These are phyloP conservation scores for Fusarium chuoi DNA, from an alignment of 2,329 filamentous ascomycete genomes.

Conservation along the genomic window DNA sequence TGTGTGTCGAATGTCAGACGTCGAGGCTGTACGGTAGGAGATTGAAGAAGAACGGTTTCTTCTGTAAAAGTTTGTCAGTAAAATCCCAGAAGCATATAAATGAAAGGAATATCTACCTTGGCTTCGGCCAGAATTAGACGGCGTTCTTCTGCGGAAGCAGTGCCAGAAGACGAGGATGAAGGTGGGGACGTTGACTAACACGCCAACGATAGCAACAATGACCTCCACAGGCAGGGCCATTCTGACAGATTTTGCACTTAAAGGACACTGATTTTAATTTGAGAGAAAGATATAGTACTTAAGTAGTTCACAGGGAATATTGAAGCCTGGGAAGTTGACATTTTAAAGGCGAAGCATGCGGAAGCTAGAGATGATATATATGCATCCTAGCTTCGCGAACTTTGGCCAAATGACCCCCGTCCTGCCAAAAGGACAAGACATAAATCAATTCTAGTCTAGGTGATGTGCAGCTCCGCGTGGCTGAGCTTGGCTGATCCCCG, in stretches of 20 bases:
- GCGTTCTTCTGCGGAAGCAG: not conserved
- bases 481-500: too few species aligned
- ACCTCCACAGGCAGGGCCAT: not conserved
- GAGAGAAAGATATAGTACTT: not conserved
- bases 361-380: not conserved
- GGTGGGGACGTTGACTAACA: conserved; percentile 11
- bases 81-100: too few species aligned
- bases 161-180: conserved; percentile 12
- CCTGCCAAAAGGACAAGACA: too few species aligned
- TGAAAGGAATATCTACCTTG: too few species aligned
- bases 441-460: too few species aligned
- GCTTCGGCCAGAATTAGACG: rapidly evolving
- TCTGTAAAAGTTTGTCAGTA: too few species aligned
- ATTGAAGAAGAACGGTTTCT: rapidly evolving
- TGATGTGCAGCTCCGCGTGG: too few species aligned
- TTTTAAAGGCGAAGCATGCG: rapidly evolving
- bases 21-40: rapidly evolving
- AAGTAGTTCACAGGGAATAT: rapidly evolving
- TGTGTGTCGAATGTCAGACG: not conserved
- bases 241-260: rapidly evolving
- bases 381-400: not conserved
- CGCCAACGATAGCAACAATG: not conserved
- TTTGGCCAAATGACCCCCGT: too few species aligned
- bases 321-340: rapidly evolving
- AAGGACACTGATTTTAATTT: rapidly evolving